Evolutionary conservation across 2,329 filamentous ascomycete genomes (phyloP).

Genomic region (Aspergillus novofumigatus): DNA sequence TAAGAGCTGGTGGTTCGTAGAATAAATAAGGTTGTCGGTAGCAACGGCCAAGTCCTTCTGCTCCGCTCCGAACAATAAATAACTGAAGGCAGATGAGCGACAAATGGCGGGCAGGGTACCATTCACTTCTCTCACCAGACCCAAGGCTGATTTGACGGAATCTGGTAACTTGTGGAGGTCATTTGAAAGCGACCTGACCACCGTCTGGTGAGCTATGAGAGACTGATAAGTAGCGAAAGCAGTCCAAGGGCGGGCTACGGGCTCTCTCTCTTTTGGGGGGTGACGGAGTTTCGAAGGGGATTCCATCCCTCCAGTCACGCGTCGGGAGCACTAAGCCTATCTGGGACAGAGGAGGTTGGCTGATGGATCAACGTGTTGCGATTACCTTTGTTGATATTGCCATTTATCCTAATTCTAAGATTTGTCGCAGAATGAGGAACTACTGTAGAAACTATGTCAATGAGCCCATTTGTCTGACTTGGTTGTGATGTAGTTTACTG

Average conservation of each 20-base stretch:
- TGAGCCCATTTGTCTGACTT: neutral
- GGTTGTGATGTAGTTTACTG: neutral
- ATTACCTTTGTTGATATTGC: constrained; percentile 4
- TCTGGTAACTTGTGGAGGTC: constrained; percentile 16
- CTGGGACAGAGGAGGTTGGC: constrained; percentile 6
- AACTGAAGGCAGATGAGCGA: constrained; percentile 13
- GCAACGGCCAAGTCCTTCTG: constrained; percentile 13
- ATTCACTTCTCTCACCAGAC: constrained; percentile 19
- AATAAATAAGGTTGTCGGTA: constrained; percentile 18
- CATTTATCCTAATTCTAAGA: neutral
- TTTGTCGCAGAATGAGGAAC: neutral
- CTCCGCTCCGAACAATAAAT: constrained; percentile 21
- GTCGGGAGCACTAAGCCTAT: constrained; percentile 34
- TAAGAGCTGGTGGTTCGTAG: neutral
- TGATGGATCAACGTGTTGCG: neutral
- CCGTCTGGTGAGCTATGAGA: constrained; percentile 18
- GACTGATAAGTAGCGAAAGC: neutral
- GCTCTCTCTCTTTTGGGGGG: constrained; percentile 13
- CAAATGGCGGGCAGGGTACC: neutral
- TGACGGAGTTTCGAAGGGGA: constrained; percentile 27
- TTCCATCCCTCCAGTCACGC: constrained; percentile 31
- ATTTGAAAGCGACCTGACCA: constrained; percentile 22
- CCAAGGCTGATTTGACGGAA: constrained; percentile 11
- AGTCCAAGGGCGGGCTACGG: constrained; percentile 16
- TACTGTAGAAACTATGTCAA: neutral